Evolutionary conservation across 805 yeast genomes (phyloP).

Genomic region (Yamadazyma nakazawae): DNA sequence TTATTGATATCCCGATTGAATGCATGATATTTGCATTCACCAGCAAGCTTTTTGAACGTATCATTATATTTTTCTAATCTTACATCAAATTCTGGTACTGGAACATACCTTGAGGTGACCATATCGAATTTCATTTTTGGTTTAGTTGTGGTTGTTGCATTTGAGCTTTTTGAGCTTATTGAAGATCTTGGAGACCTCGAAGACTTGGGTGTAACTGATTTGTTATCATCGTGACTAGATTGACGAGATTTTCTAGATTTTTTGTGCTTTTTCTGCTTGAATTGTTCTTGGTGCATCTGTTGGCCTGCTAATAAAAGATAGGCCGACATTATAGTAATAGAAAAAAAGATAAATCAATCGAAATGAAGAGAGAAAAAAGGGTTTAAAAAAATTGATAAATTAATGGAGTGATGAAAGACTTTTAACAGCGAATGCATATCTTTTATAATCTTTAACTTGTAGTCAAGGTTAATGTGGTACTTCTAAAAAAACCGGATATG

Average conservation of each 20-base stretch:
- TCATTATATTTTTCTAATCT: conserved; percentile 6
- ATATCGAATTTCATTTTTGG: conserved; percentile 10
- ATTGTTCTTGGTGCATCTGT: conserved; percentile 8
- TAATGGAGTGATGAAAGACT: not conserved
- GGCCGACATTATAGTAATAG: conserved; percentile 12
- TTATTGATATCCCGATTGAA: conserved; percentile 11
- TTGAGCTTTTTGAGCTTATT: conserved; percentile 8
- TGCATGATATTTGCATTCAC: conserved; percentile 11
- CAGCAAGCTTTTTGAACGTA: conserved; percentile 2
- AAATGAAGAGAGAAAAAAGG: not conserved
- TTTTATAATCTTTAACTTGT: too few species aligned
- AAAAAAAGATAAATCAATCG: not conserved
- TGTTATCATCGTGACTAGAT: conserved; percentile 5
- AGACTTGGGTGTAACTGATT: conserved; percentile 9
- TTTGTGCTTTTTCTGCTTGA: conserved; percentile 3
- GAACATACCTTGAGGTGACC: conserved; percentile 8
- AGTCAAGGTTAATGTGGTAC: too few species aligned
- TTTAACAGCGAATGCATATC: not conserved
- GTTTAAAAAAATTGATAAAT: not conserved
- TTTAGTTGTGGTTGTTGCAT: not conserved
- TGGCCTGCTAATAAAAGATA: conserved; percentile 14
- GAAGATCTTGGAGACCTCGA: conserved; percentile 8
- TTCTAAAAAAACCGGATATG: not conserved
- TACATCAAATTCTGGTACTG: conserved; percentile 3
- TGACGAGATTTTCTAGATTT: not conserved